Evolutionary conservation across 129 eudicot genomes (phyloP).

Genomic region (Centrapalus pauciflorus): DNA sequence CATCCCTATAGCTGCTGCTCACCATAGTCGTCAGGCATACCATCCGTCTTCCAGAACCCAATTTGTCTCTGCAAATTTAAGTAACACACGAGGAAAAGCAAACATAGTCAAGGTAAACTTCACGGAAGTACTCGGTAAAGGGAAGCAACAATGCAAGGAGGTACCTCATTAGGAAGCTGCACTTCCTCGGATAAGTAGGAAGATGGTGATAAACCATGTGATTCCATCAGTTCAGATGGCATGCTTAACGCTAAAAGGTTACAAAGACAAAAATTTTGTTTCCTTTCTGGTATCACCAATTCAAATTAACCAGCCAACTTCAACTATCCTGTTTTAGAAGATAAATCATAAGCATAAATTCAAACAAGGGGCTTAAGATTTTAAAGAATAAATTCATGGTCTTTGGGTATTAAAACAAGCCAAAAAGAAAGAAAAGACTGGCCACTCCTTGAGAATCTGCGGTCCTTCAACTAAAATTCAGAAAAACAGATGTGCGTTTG

Average conservation of each 20-base stretch:
- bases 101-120: not conserved
- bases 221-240: conserved; percentile 61
- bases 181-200: conserved; percentile 48
- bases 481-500: not conserved
- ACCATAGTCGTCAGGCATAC: conserved; percentile 43
- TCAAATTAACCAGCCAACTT: conserved; percentile 13
- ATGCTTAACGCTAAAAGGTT: conserved; percentile 21
- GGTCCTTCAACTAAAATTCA: not conserved
- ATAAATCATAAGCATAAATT: conserved; percentile 1
- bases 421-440: not conserved
- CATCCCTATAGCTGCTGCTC: conserved; percentile 8
- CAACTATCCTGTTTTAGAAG: conserved; percentile 8
- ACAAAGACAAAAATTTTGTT: conserved; percentile 6
- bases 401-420: not conserved
- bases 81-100: conserved; percentile 14
- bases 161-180: conserved; percentile 50
- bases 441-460: not conserved
- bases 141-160: not conserved
- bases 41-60: conserved; percentile 72
- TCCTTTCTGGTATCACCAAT: conserved; percentile 9
- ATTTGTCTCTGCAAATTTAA: conserved; percentile 58
- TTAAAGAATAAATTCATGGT: not conserved
- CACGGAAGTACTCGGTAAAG: not conserved
- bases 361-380: not conserved
- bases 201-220: conserved; percentile 42